Base-by-base conservation (phyloP, 2,329 filamentous ascomycete species). In the Ophiostoma ips region DNA sequence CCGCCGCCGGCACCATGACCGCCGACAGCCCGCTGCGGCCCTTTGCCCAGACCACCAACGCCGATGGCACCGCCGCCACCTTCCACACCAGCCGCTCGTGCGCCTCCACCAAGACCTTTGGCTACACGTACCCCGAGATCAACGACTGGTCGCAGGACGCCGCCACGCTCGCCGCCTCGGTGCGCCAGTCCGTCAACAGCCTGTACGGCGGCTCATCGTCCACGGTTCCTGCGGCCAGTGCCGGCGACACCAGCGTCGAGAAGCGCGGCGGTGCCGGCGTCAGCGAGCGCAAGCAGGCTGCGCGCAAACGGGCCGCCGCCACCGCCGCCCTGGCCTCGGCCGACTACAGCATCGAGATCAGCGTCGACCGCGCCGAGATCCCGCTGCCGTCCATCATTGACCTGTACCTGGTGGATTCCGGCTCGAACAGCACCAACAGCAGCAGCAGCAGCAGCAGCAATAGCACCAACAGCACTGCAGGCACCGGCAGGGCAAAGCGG, bases 111-210 rank as follows among this genome's bases (percentile, higher is more conserved):
- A 57, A 62, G 19, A 57, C 41, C 8, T 66, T 70, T 50, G 67
- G 68, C 18, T 70, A 71, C 57, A 67, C 64, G 5, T 69, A 69
- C 54, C 62, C 61, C 2, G 66, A 68, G 52, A 60, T 71, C 28
- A 53, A 61, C 50, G 62, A 65, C 57, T 75, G 77, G 54, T 71
- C 68, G 8, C 46, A 79, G 63, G 72, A 72, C 3, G 65, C 75
- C 1, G 70, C 77, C 52, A 69, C 80, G 56, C 62, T 87, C 41
- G 70, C 72, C 31, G 73, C 73, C 52, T 81, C 83, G 57, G 69
- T 87, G 31, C 72, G 77, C 35, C 72, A 76, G 0, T 73, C 79
- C 7, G 73, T 84, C 12, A 70, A 76, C 51, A 69, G 63, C 1
- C 62, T 88, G 3, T 73, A 72, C 56, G 61, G 62, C 1, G 46